Evolutionary conservation across 176 grass and related monocot genomes (phyloP).

Genomic region (Musa acuminata): DNA sequence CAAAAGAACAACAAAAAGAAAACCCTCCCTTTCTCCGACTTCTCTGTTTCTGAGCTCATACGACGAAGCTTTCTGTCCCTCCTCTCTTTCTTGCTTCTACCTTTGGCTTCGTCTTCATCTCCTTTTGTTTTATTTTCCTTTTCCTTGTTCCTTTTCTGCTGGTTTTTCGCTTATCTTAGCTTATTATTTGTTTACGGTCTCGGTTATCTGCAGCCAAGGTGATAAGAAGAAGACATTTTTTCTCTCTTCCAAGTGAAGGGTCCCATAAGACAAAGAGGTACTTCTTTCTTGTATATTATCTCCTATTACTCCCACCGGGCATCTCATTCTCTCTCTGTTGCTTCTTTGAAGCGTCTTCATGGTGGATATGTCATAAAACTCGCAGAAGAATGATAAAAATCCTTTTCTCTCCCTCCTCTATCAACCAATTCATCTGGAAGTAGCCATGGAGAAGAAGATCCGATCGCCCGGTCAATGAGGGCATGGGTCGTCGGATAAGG

Average conservation of each 20-base stretch:
- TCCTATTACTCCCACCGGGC: background rate
- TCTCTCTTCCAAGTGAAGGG: background rate
- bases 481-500: conserved; percentile 5
- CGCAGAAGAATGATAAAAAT: background rate
- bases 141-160: background rate
- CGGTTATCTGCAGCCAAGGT: background rate
- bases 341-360: background rate
- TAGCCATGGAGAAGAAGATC: background rate
- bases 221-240: background rate
- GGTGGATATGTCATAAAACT: background rate
- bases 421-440: background rate
- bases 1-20: background rate
- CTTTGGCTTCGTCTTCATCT: background rate
- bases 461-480: background rate
- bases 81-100: no score
- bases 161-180: background rate
- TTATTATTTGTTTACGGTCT: background rate
- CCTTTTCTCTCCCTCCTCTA: background rate
- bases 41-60: background rate
- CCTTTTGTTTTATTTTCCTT: background rate
- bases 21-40: background rate
- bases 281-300: no score
- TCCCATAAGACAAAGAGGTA: no score
- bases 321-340: background rate
- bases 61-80: background rate